Evolutionary conservation across 768 basidiomycete genomes (phyloP).

Genomic region (Dioszegia aurantiaca): DNA sequence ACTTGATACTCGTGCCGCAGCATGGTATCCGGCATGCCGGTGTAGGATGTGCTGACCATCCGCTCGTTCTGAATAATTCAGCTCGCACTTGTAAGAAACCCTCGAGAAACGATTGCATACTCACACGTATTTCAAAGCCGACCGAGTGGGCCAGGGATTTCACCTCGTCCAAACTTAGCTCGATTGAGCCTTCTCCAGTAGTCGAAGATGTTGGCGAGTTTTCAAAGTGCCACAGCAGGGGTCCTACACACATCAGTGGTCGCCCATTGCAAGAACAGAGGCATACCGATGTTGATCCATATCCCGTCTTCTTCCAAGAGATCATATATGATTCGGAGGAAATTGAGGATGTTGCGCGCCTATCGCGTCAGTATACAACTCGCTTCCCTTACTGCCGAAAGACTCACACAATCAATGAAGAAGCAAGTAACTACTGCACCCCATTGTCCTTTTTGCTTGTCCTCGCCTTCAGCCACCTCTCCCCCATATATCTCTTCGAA

Average conservation of each 20-base stretch:
- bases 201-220: conserved; percentile 62
- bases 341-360: conserved; percentile 90
- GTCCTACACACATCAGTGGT: conserved; percentile 60
- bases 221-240: conserved; percentile 95
- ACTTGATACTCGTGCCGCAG: conserved; percentile 75
- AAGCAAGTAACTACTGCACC: conserved; percentile 90
- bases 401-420: conserved; percentile 86
- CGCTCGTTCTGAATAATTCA: conserved; percentile 65
- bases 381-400: not conserved
- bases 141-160: conserved; percentile 68
- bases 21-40: conserved; percentile 75
- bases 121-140: conserved; percentile 77
- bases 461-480: conserved; percentile 54
- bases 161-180: conserved; percentile 84
- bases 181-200: conserved; percentile 71
- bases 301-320: conserved; percentile 81
- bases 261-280: not conserved
- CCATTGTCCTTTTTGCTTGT: conserved; percentile 76
- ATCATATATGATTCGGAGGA: conserved; percentile 77
- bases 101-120: conserved; percentile 45
- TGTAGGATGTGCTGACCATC: conserved; percentile 78
- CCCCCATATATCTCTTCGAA: conserved; percentile 86
- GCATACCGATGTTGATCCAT: conserved; percentile 81
- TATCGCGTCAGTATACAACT: conserved; percentile 44
- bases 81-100: not conserved